phyloP scores from a whole-genome alignment of 2,329 filamentous ascomycete genomes.

The Alternaria sp. region DNA sequence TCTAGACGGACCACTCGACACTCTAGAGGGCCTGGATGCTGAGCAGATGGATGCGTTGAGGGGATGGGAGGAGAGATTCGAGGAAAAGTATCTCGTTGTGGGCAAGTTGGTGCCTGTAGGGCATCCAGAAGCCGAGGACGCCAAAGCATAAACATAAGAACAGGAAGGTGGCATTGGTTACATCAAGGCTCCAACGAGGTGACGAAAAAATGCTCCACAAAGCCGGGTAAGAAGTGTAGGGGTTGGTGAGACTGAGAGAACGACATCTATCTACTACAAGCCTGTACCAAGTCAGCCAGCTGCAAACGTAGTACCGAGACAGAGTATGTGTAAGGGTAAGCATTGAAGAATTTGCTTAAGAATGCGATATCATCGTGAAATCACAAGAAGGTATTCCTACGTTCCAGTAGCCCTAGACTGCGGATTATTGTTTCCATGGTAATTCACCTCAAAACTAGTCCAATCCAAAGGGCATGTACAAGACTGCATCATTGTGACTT shows the following conservation, averaged over 20 bases:
- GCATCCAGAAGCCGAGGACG: slow-evolving; percentile 60
- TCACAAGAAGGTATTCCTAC: not conserved
- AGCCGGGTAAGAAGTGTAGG: not conserved
- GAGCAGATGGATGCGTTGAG: slow-evolving; percentile 84
- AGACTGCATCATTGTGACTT: not conserved
- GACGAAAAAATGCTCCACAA: not conserved
- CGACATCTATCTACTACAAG: slow-evolving; percentile 1
- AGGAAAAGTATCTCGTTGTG: slow-evolving; percentile 94
- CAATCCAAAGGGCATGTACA: not conserved
- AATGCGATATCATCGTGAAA: not conserved
- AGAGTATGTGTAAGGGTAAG: not conserved
- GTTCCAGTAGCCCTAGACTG: not conserved
- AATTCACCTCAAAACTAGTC: not conserved
- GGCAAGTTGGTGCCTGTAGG: slow-evolving; percentile 79
- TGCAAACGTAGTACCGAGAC: not conserved
- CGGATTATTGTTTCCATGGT: not conserved
- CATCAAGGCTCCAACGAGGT: not conserved
- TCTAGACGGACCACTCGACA: slow-evolving; percentile 82
- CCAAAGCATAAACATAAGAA: slow-evolving; percentile 28
- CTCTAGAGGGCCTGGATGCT: slow-evolving; percentile 71
- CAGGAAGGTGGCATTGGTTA: not conserved
- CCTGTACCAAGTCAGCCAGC: not conserved
- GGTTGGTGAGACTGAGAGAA: not conserved
- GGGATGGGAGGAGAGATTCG: slow-evolving; percentile 93
- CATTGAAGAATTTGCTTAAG: not conserved